A percentile compares a stretch with the other conserved stretches of the same genome.
Evolutionary conservation across 352 stramenopile species (phyloP).

Genomic region (Pythium aquatile): DNA sequence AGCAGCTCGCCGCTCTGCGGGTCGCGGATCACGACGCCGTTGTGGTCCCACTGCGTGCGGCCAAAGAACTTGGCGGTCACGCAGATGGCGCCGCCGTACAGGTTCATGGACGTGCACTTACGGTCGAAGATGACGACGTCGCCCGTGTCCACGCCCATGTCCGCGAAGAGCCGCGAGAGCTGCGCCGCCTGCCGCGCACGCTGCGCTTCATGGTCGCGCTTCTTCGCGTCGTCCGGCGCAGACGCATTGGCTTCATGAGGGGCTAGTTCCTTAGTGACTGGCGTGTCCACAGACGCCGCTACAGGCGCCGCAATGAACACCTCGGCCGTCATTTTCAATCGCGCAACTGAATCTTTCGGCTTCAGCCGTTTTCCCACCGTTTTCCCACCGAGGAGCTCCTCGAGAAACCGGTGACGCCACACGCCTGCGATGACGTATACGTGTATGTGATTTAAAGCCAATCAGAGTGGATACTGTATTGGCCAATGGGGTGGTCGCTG

Average conservation of each 20-base stretch:
- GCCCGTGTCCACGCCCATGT: slow-evolving; percentile 63
- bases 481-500: background rate
- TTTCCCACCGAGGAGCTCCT: background rate
- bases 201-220: slow-evolving; percentile 8
- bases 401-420: background rate
- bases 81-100: slow-evolving; percentile 80
- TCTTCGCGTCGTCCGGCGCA: background rate
- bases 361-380: background rate
- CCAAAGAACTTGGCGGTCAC: slow-evolving; percentile 80
- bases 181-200: slow-evolving; percentile 18
- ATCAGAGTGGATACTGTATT: slow-evolving; percentile 8
- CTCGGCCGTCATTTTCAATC: background rate
- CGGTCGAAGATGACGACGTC: slow-evolving; percentile 85
- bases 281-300: background rate
- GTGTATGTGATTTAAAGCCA: slow-evolving; percentile 10
- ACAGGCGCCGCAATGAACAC: background rate
- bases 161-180: slow-evolving; percentile 39
- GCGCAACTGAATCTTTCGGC: no score
- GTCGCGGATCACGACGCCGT: slow-evolving; percentile 71
- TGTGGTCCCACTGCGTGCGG: slow-evolving; percentile 84
- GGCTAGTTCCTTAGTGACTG: background rate
- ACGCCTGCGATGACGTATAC: slow-evolving; percentile 1
- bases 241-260: background rate
- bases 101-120: slow-evolving; percentile 65
- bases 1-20: no score